Conservation (phyloP, 1,284 basidiomycete genomes). For the Somion occarium region DNA sequence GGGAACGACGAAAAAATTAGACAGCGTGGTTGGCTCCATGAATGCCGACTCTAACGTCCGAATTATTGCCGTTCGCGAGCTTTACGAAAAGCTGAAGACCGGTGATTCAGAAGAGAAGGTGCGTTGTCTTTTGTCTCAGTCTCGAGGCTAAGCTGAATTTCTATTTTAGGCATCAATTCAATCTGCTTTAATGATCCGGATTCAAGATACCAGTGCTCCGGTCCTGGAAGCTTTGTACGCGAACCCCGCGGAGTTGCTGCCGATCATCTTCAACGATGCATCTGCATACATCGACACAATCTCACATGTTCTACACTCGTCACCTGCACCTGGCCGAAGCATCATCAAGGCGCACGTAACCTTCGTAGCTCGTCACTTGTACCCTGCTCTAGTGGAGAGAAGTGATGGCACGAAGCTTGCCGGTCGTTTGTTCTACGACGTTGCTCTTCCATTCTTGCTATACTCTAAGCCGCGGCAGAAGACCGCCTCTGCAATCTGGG, state of each 20-base stretch:
- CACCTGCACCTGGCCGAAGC: slow-evolving; percentile 38
- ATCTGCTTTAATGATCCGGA: slow-evolving; percentile 53
- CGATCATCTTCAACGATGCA: slow-evolving; percentile 36
- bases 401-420: slow-evolving; percentile 27
- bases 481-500: slow-evolving; percentile 63
- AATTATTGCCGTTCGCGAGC: slow-evolving; percentile 43
- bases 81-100: slow-evolving; percentile 36
- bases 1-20: slow-evolving; percentile 16
- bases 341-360: slow-evolving; percentile 55
- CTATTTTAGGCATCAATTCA: slow-evolving; percentile 40
- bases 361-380: slow-evolving; percentile 57
- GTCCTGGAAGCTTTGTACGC: slow-evolving; percentile 70
- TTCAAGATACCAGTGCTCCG: slow-evolving; percentile 55
- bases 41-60: slow-evolving; percentile 49
- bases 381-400: slow-evolving; percentile 14
- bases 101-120: slow-evolving; percentile 37
- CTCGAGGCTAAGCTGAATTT: slow-evolving; percentile 1
- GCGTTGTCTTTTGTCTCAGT: slow-evolving; percentile 13
- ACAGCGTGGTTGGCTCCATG: slow-evolving; percentile 51
- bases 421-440: slow-evolving; percentile 41
- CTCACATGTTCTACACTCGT: slow-evolving; percentile 37
- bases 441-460: slow-evolving; percentile 72
- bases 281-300: slow-evolving; percentile 48
- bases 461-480: slow-evolving; percentile 67
- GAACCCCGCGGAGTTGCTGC: slow-evolving; percentile 39